phyloP scores from a whole-genome alignment of 768 basidiomycete species.

The Rhizopogon vesiculosus region DNA sequence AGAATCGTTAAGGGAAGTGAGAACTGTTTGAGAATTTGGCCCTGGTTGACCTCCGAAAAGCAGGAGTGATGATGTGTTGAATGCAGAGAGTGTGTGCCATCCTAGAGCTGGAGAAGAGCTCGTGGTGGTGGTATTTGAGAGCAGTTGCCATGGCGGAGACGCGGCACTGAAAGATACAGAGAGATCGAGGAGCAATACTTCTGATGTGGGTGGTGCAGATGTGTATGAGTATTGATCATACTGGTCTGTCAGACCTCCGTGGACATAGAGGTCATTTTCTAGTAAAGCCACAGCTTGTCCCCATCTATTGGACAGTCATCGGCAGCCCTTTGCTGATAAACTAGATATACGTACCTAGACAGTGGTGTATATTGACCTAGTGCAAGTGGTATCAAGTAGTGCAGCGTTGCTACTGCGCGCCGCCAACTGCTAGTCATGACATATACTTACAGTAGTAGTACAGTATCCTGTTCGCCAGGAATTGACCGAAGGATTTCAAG shows the following conservation, averaged over 20 bases:
- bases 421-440: constrained; percentile 5
- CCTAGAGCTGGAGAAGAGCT: constrained; percentile 55
- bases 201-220: constrained; percentile 67
- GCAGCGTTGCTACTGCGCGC: constrained; percentile 2
- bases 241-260: constrained; percentile 79
- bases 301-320: constrained; percentile 55
- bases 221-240: constrained; percentile 67
- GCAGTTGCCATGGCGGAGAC: constrained; percentile 64
- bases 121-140: constrained; percentile 34
- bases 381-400: constrained; percentile 12
- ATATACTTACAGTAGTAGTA: neutral
- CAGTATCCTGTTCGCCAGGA: neutral
- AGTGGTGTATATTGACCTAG: constrained; percentile 20
- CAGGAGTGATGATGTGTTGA: constrained; percentile 48
- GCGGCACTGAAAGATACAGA: constrained; percentile 51
- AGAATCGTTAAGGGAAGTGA: constrained; percentile 57
- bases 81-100: constrained; percentile 77
- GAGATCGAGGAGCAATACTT: constrained; percentile 67
- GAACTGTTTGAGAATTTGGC: constrained; percentile 46
- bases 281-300: constrained; percentile 67
- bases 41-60: constrained; percentile 77
- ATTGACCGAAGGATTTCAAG: neutral
- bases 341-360: constrained; percentile 15
- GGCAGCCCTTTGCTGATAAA: neutral
- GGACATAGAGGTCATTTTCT: constrained; percentile 58